Base-by-base conservation (phyloP, 2,329 filamentous ascomycete species). In the Exophiala lecanii-corni region DNA sequence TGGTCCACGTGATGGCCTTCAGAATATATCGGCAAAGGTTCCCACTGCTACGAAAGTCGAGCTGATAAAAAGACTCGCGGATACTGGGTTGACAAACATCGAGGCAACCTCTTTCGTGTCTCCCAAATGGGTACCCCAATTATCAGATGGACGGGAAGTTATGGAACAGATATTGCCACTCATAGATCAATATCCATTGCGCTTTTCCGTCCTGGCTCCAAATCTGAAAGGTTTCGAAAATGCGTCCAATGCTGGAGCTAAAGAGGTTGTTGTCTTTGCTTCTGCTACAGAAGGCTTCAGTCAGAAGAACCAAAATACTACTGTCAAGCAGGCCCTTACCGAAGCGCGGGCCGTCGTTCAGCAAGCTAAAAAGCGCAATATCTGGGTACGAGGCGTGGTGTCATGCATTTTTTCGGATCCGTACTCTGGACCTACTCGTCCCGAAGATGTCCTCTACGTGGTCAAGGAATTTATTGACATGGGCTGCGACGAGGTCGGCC, bases 401-500 rank as follows among this genome's bases (percentile, higher is more conserved):
- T 68, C 66, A 0, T 69, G 66, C 45, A 65, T 69, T 4, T 68
- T 69, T 18, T 54, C 58, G 2, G 63, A 66, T 41, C 67, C 67
- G 4, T 69, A 74, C 51, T 72, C 76, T 54, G 75, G 75, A 1
- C 72, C 73, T 1, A 68, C 75, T 16, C 63, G 71, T 0, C 66
- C 71, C 35, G 65, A 72, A 1, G 68, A 72, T 36, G 67, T 68
- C 10, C 69, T 78, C 62, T 71, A 10, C 59, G 72, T 43, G 51
- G 75, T 42, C 58, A 69, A 72, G 48, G 81, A 72, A 58, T 67
- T 95, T 35, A 72, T 95, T 1, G 85, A 89, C 59, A 86, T 91
- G 72, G 89, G 89, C 13, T 89, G 86, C 15, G 86, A 94, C 59
- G 87, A 94, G 71, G 89, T 95, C 53, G 85, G 85, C 1, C 76